Conservation (phyloP, 352 stramenopile species). For the Aphanomyces stellatus region DNA sequence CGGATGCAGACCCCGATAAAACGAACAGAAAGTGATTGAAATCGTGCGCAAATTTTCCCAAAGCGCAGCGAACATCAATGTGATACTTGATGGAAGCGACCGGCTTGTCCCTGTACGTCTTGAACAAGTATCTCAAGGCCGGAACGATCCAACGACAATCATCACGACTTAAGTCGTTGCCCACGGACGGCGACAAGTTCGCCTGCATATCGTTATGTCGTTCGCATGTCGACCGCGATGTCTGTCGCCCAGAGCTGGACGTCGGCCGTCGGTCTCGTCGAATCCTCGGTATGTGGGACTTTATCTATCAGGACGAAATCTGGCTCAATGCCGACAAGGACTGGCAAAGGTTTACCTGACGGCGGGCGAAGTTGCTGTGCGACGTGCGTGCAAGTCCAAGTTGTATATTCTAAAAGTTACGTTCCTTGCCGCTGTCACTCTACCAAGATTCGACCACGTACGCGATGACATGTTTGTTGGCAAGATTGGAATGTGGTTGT, state of each 20-base stretch:
- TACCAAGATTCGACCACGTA: not conserved
- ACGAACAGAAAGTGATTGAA: not conserved
- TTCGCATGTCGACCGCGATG: not conserved
- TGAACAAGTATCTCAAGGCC: not conserved
- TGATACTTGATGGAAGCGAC: not conserved
- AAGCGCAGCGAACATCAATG: not conserved
- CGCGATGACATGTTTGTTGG: slow-evolving; percentile 18
- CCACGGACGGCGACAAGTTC: not conserved
- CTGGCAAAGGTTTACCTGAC: not conserved
- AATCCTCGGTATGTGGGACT: not conserved
- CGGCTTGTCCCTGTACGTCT: not conserved
- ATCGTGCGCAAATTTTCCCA: not conserved
- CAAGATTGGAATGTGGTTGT: slow-evolving; percentile 26
- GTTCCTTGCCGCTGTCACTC: not conserved
- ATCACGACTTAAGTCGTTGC: not conserved
- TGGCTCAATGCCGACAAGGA: not conserved
- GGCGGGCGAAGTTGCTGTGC: not conserved
- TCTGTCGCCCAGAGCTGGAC: not conserved
- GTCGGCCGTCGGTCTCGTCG: not conserved
- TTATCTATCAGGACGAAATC: not conserved
- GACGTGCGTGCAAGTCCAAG: not conserved
- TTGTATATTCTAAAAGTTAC: not conserved
- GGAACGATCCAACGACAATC: not conserved
- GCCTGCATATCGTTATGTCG: not conserved
- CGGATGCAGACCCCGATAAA: not conserved